phyloP scores from a whole-genome alignment of 345 rosid species.

The Raphanus raphanistrum region DNA sequence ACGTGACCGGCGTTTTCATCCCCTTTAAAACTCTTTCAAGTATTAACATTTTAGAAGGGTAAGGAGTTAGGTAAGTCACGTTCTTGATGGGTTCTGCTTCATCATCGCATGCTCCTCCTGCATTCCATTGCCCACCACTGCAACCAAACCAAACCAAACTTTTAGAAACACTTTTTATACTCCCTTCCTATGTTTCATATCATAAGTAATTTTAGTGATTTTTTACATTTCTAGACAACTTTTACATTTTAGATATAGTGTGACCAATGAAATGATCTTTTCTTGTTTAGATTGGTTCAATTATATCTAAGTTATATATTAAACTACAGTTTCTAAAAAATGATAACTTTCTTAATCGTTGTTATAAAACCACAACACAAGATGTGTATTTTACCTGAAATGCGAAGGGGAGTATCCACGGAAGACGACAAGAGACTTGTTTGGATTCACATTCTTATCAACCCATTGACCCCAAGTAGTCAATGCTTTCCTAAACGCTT shows the following conservation, averaged over 20 bases:
- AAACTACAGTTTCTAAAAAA: too few relatives aligned
- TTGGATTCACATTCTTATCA: constrained; percentile 69
- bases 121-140: constrained; percentile 99
- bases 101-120: constrained; percentile 85
- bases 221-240: too few relatives aligned
- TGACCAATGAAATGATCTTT: too few relatives aligned
- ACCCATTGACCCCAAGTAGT: constrained; percentile 95
- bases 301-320: too few relatives aligned
- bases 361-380: background rate
- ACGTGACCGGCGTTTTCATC: constrained; percentile 77
- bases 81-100: constrained; percentile 89
- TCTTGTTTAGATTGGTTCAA: too few relatives aligned
- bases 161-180: background rate
- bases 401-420: constrained; percentile 94
- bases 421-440: constrained; percentile 70
- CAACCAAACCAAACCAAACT: constrained; percentile 17
- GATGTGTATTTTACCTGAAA: constrained; percentile 61
- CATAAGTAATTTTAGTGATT: too few relatives aligned
- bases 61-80: constrained; percentile 58
- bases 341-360: too few relatives aligned
- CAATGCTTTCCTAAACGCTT: constrained; percentile 86
- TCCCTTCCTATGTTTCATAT: too few relatives aligned
- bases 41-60: constrained; percentile 78
- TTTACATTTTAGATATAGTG: too few relatives aligned
- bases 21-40: constrained; percentile 70